phyloP scores from a whole-genome alignment of 306 rosid species.

The Pterocarpus macrocarpus region DNA sequence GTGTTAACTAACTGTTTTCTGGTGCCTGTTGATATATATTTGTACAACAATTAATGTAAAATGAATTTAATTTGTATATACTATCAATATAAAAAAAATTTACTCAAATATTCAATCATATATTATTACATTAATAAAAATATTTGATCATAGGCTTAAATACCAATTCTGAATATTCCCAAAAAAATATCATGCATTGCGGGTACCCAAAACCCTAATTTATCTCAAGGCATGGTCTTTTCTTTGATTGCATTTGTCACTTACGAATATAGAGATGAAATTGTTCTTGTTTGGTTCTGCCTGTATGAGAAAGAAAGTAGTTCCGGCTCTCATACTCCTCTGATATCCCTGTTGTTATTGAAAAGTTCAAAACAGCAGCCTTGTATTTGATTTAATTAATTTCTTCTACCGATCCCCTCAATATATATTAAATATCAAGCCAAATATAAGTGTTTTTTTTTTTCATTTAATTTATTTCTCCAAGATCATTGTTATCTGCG shows the following conservation, averaged over 20 bases:
- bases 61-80: too few relatives aligned
- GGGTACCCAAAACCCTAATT: constrained; percentile 31
- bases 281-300: not conserved
- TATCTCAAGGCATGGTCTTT: not conserved
- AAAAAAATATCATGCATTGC: too few relatives aligned
- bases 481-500: not conserved
- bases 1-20: not conserved
- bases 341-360: not conserved
- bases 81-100: too few relatives aligned
- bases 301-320: not conserved
- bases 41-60: too few relatives aligned
- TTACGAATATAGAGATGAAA: not conserved
- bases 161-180: too few relatives aligned
- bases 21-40: not conserved
- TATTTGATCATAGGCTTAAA: too few relatives aligned
- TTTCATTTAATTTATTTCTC: not conserved
- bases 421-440: not conserved
- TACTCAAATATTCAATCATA: too few relatives aligned
- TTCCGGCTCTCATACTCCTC: not conserved
- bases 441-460: not conserved
- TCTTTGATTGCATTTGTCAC: not conserved
- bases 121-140: too few relatives aligned
- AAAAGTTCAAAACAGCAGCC: constrained; percentile 14
- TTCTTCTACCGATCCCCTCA: not conserved
- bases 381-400: not conserved